Conservation (phyloP, 2,329 filamentous ascomycete species). For the Endoconidiophora polonica region DNA sequence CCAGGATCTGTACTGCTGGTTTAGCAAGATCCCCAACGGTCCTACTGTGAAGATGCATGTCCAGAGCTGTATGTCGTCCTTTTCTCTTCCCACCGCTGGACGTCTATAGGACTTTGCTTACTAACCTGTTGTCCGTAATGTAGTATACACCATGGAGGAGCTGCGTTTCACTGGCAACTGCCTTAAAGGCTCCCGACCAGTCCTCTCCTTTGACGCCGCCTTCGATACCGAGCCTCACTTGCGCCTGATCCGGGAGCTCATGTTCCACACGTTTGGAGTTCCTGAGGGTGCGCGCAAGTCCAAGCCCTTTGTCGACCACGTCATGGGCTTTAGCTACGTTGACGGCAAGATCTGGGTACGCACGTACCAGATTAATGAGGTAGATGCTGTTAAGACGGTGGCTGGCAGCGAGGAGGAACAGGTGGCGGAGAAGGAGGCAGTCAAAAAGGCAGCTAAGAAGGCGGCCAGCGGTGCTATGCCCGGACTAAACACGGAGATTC, state of each 20-base stretch:
- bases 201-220: constrained; percentile 77
- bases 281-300: constrained; percentile 74
- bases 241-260: constrained; percentile 71
- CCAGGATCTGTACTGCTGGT: constrained; percentile 87
- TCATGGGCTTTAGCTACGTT: constrained; percentile 79
- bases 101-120: not conserved
- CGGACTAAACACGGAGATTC: constrained; percentile 54
- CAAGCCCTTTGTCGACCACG: constrained; percentile 91
- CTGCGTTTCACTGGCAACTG: constrained; percentile 95
- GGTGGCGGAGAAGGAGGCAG: constrained; percentile 14
- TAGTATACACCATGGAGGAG: constrained; percentile 91
- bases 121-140: not conserved
- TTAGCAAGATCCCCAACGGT: constrained; percentile 69
- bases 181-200: constrained; percentile 76
- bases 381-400: constrained; percentile 33
- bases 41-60: constrained; percentile 52
- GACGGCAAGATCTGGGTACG: constrained; percentile 94
- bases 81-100: not conserved
- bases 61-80: constrained; percentile 45
- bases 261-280: constrained; percentile 81
- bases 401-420: constrained; percentile 29
- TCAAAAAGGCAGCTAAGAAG: constrained; percentile 21
- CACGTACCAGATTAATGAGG: constrained; percentile 83
- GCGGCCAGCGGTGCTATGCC: constrained; percentile 21
- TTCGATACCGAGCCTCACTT: constrained; percentile 75